phyloP scores from a whole-genome alignment of 2,329 filamentous ascomycete genomes.

The Emmonsiellopsis sp. region DNA sequence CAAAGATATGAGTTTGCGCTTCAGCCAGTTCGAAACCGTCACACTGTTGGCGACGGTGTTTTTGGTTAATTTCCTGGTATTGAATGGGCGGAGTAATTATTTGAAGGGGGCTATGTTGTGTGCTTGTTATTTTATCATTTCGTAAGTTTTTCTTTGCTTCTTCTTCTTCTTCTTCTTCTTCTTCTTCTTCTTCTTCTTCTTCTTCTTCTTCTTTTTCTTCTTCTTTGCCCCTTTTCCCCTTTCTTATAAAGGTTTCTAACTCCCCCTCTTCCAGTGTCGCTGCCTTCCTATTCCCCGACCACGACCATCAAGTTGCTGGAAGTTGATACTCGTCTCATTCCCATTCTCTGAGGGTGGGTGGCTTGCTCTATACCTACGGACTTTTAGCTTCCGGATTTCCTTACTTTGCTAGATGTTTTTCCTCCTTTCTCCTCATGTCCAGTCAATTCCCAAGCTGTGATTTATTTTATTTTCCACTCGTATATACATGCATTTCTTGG shows the following conservation, averaged over 20 bases:
- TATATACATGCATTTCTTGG: too few relatives aligned
- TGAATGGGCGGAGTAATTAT: slow-evolving; percentile 76
- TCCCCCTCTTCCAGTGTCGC: not conserved
- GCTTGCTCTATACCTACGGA: not conserved
- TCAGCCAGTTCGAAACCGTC: slow-evolving; percentile 54
- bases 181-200: not conserved
- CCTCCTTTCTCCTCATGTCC: too few relatives aligned
- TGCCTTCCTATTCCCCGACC: not conserved
- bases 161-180: not conserved
- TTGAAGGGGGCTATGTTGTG: slow-evolving; percentile 69
- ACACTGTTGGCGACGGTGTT: slow-evolving; percentile 76
- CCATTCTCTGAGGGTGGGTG: not conserved
- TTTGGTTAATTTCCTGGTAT: slow-evolving; percentile 76
- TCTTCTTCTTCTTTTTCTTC: not conserved
- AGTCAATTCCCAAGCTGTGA: too few relatives aligned
- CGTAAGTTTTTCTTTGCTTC: slow-evolving; percentile 28
- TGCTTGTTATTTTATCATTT: slow-evolving; percentile 72
- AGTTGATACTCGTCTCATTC: not conserved
- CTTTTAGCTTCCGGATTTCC: not conserved
- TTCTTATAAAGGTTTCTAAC: not conserved
- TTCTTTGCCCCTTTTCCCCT: not conserved
- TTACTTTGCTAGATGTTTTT: too few relatives aligned
- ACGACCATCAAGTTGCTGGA: not conserved
- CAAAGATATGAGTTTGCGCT: slow-evolving; percentile 58
- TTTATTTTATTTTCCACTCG: too few relatives aligned